Evolutionary conservation across 768 basidiomycete species (phyloP).

Genomic region (Naganishia vaughanmartiniae): DNA sequence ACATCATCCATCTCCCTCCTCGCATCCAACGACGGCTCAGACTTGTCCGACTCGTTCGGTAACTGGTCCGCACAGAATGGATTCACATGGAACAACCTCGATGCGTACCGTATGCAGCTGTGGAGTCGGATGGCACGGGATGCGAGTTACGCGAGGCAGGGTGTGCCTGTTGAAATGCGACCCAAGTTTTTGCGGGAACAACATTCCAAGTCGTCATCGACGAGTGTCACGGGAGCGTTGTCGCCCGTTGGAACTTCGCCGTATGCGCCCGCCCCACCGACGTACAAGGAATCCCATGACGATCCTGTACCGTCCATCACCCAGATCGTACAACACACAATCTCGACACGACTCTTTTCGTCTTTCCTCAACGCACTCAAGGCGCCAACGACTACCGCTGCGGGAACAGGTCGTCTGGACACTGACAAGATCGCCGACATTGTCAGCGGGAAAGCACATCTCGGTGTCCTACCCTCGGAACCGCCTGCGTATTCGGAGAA

Average conservation of each 20-base stretch:
- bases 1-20: slow-evolving; percentile 13
- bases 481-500: slow-evolving; percentile 11
- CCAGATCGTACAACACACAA: slow-evolving; percentile 32
- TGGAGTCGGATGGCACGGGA: slow-evolving; percentile 88
- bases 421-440: slow-evolving; percentile 47
- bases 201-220: background rate
- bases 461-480: slow-evolving; percentile 34
- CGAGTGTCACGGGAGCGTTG: slow-evolving; percentile 1
- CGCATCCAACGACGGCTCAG: slow-evolving; percentile 47
- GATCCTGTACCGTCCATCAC: slow-evolving; percentile 21
- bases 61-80: slow-evolving; percentile 74
- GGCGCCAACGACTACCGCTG: slow-evolving; percentile 22
- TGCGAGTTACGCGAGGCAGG: slow-evolving; percentile 51
- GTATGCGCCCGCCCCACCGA: slow-evolving; percentile 16
- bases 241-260: background rate
- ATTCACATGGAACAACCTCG: slow-evolving; percentile 82
- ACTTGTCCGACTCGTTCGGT: slow-evolving; percentile 61
- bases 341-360: slow-evolving; percentile 41
- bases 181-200: slow-evolving; percentile 48
- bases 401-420: slow-evolving; percentile 33
- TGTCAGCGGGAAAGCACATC: slow-evolving; percentile 42
- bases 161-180: slow-evolving; percentile 40
- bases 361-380: slow-evolving; percentile 49
- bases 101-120: slow-evolving; percentile 83
- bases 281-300: slow-evolving; percentile 20